Evolutionary conservation across 176 grass and related monocot genomes (phyloP).

Genomic region (maize (Zea mays)): DNA sequence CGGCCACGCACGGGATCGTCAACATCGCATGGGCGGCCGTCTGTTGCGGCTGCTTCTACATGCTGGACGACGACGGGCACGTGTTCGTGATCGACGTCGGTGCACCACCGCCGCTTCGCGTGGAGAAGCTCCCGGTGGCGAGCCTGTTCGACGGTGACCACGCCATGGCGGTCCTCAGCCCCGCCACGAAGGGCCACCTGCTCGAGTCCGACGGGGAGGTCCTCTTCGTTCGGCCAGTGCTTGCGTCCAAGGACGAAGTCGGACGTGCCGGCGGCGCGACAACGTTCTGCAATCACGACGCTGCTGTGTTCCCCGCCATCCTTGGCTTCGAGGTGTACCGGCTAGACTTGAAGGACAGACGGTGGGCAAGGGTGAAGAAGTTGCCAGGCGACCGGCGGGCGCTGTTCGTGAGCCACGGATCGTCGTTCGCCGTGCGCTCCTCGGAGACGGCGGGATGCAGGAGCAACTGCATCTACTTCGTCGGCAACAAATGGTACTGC

Average conservation of each 20-base stretch:
- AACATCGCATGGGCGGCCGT: neutral
- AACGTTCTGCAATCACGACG: neutral
- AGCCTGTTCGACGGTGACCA: neutral
- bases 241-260: neutral
- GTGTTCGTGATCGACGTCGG: neutral
- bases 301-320: neutral
- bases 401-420: neutral
- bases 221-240: slow-evolving; percentile 5
- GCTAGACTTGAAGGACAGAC: neutral
- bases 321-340: slow-evolving; percentile 16
- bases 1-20: neutral
- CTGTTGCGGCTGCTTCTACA: slow-evolving; percentile 1
- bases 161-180: neutral
- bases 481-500: neutral
- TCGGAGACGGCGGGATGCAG: slow-evolving; percentile 1
- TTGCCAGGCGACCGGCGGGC: neutral
- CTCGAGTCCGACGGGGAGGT: slow-evolving; percentile 18
- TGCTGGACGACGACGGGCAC: neutral
- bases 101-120: neutral
- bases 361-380: neutral
- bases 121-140: slow-evolving; percentile 8
- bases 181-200: neutral
- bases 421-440: neutral
- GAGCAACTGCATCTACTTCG: slow-evolving; percentile 27
- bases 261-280: neutral